Evolutionary conservation across 2,329 filamentous ascomycete genomes (phyloP), one percentile per base, ranked within the genome.

Genomic region (Fusarium miscanthi): DNA sequence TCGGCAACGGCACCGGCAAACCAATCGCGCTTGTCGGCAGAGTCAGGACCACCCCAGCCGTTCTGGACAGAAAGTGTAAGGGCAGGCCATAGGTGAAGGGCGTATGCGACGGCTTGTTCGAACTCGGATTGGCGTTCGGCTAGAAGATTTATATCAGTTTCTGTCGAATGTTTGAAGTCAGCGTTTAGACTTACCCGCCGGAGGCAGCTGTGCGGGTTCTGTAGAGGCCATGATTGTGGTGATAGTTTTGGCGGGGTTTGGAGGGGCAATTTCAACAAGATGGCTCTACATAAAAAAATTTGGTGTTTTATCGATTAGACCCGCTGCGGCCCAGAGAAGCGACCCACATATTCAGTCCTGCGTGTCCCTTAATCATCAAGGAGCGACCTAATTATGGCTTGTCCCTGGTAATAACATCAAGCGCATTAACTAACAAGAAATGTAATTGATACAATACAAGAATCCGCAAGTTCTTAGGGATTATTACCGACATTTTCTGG

Each of bases 21-120:
- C 95, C 95, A 98, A 87, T 97, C 95, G 78, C 95, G 93, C 85
- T 98, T 98, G 82, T 97, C 94, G 68, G 87, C 82, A 27, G 91
- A 92, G 78, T 94, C 91, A 43, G 93, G 90, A 5, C 95, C 96
- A 77, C 95, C 96, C 92, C 95, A 97, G 83, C 90, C 87, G 81
- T 94, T 94, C 80, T 93, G 89, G 48, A 98, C 93, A 51, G 96
- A 94, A 79, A 97, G 90, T 53, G 92, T 92, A 59, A 99, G 91
- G 37, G 94, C 92, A 12, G 93, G 91, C 96, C 96, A 99, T 79
- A 93, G 89, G 85, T 95, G 91, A 74, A 99, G 90, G 46, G 92
- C 85, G 80, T 96, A 92, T 80, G 94, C 94, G 76, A 98, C 92
- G 79, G 90, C 93, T 78, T 96, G 92, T 81, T 98, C 96, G 84